Evolutionary conservation across 2,329 filamentous ascomycete genomes (phyloP).

Genomic region (Cytospora mali): DNA sequence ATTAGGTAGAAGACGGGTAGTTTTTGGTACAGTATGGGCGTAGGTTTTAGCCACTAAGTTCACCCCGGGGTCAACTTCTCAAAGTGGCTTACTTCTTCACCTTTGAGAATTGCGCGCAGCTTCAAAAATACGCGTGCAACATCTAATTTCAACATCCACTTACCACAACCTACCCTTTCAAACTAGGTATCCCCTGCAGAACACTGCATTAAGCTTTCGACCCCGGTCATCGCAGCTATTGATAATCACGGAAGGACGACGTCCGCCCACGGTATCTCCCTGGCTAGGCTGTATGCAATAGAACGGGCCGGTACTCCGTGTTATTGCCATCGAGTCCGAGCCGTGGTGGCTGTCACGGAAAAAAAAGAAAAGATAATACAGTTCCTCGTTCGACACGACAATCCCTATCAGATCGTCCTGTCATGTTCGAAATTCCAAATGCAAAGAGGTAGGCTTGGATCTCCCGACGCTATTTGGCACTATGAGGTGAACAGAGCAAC

Average conservation of each 20-base stretch:
- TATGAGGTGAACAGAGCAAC: background rate
- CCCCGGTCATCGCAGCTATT: background rate
- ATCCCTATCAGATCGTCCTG: conserved; percentile 20
- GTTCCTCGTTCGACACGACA: background rate
- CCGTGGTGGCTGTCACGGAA: background rate
- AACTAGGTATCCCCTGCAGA: conserved; percentile 2
- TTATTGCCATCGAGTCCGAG: background rate
- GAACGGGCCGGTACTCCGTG: conserved; percentile 11
- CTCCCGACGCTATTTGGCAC: background rate
- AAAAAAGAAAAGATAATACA: background rate
- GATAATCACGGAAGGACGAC: conserved; percentile 11
- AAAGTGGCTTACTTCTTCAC: background rate
- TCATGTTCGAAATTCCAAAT: conserved; percentile 56
- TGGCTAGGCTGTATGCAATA: conserved; percentile 14
- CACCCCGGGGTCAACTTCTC: background rate
- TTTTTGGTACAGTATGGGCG: background rate
- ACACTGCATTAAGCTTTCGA: conserved; percentile 15
- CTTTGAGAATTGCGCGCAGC: background rate
- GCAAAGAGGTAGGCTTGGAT: conserved; percentile 49
- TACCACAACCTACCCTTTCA: background rate
- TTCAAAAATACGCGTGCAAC: background rate
- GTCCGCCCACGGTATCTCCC: conserved; percentile 1
- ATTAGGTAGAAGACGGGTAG: too few species aligned
- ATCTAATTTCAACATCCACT: background rate
- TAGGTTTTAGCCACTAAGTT: background rate